Evolutionary conservation across 1,284 basidiomycete genomes (phyloP), one percentile per base, ranked within the genome.

Genomic region (Xerocomus cyaneibrunnescens): DNA sequence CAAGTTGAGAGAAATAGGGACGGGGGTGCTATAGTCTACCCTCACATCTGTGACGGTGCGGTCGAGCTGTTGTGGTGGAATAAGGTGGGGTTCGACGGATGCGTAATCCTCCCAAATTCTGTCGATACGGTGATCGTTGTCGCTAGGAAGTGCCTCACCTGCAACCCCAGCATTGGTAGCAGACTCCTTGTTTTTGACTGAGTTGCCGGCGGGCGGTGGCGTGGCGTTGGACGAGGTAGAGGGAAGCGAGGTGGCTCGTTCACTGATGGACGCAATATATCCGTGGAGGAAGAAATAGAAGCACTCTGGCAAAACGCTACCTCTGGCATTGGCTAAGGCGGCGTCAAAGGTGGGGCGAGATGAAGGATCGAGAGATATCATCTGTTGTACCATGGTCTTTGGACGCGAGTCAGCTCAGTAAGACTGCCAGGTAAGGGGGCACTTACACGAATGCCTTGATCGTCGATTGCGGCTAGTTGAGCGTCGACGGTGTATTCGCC

Each of bases 201-300:
- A 62, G 54, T 36, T 49, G 19, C 45, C 25, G 7, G 60, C 23
- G 17, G 67, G 56, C 5, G 71, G 64, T 1, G 63, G 67, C 47
- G 1, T 38, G 10, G 48, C 30, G 21, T 42, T 37, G 4, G 76
- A 65, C 6, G 71, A 65, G 3, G 74, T 61, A 57, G 79, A 76
- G 1, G 78, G 72, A 6, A 74, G 70, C 22, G 50, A 40, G 9
- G 75, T 62, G 3, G 83, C 74, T 13, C 85, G 76, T 57, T 92
- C 87, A 66, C 89, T 89, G 57, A 92, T 76, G 2, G 92, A 86
- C 0, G 86, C 80, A 42, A 92, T 81, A 60, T 97, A 98, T 57
- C 90, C 90, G 68, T 96, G 90, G 19, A 99, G 76, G 70, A 96
- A 98, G 5, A 92, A 89, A 70, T 97, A 97, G 68, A 99, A 98